Base-by-base conservation (phyloP, 371 early-diverging fungal genomes). In the Rhizopus microsporus region DNA sequence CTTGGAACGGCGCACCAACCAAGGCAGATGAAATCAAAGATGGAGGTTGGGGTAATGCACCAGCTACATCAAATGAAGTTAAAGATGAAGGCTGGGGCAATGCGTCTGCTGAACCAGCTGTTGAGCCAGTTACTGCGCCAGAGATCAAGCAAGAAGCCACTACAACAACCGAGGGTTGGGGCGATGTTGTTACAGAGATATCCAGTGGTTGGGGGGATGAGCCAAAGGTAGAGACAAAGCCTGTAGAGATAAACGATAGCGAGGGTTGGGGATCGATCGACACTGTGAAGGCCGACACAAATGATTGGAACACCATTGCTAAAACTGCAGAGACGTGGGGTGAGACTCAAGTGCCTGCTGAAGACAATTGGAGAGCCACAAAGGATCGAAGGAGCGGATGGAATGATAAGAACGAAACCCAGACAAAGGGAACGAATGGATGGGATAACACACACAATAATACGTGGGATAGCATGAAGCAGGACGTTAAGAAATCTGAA, bases 151-250 rank as follows among this genome's bases (percentile, higher is more conserved):
- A 23, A 23, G 23, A 23, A 23, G 23, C 59, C n/a, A 58, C 33
- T 9, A 45, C 45, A 15, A 29, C 59, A 8, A 51, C 51, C 29
- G 45, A 12, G 29, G 46, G 51, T 4, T 39, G 46, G 55, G 43
- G 44, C 16, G 44, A 37, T 8, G 10, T 38, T 37, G 7, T 31
- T 2, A 44, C 31, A 13, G 44, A 54, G 8, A 52, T 17, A 7
- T 31, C 16, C 17, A 9, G 40, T 29, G 32, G 31, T 17, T 56
- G 56, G 48, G 7, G 44, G 44, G 16, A 43, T 43, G 44, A 12
- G 7, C 44, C 44, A 15, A 43, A 7, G 8, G 39, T 10, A 13
- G 10, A 38, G 13, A 8, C 39, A 10, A 38, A 38, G 39, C 39
- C 10, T 30, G 49, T 2, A 31, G 23, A 15, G 7, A 44, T 7